A percentile compares a stretch with the other conserved stretches of the same genome.
Evolutionary conservation across 2,329 filamentous ascomycete species (phyloP).

Genomic region (Akanthomyces muscarius): DNA sequence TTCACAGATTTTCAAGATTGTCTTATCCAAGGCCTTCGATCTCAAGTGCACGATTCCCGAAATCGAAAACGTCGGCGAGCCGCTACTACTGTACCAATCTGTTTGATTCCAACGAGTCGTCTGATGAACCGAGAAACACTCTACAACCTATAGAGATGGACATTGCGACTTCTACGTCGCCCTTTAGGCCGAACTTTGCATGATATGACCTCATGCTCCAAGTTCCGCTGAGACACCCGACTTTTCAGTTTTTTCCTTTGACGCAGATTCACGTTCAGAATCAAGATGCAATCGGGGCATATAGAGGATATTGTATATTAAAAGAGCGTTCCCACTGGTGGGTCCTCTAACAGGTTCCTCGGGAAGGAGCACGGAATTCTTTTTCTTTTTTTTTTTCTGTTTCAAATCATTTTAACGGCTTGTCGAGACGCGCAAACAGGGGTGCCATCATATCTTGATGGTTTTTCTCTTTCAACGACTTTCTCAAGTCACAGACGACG

Average conservation of each 20-base stretch:
- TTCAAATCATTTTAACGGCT: not conserved
- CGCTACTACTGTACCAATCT: slow-evolving; percentile 83
- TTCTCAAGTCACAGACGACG: too few species aligned
- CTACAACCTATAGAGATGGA: not conserved
- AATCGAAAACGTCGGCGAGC: slow-evolving; percentile 97
- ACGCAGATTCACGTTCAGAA: not conserved
- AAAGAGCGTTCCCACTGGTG: slow-evolving; percentile 11
- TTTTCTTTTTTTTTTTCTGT: slow-evolving; percentile 7
- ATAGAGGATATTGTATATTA: slow-evolving; percentile 17
- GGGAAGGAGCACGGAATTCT: slow-evolving; percentile 5
- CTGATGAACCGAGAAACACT: not conserved
- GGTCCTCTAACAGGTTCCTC: slow-evolving; percentile 8
- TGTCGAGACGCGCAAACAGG: not conserved
- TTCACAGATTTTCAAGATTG: slow-evolving; percentile 94
- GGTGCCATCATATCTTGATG: not conserved
- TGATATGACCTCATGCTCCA: not conserved
- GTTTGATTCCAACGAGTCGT: slow-evolving; percentile 25
- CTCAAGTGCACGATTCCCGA: slow-evolving; percentile 98
- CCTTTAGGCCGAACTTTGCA: not conserved
- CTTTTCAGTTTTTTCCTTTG: not conserved
- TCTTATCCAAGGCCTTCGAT: slow-evolving; percentile 96
- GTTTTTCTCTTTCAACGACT: not conserved
- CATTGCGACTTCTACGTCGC: not conserved
- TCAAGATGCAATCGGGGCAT: slow-evolving; percentile 3
- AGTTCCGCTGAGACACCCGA: not conserved